phyloP scores from a whole-genome alignment of 1,284 basidiomycete genomes.

The Cutaneotrichosporon cutaneum region DNA sequence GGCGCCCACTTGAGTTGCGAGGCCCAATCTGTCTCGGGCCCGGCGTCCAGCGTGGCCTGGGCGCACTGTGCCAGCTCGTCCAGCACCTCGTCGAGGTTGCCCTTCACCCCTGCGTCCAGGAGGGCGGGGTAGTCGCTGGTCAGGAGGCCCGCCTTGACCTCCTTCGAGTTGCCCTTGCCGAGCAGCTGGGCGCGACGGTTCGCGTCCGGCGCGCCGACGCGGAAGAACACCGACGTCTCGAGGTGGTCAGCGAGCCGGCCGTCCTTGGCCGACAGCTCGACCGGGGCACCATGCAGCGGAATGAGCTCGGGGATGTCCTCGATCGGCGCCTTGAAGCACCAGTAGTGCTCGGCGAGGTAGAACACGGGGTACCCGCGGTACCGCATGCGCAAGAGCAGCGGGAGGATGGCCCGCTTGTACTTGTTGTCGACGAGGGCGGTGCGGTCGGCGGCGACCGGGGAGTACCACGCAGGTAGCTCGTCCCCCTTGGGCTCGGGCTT shows the following conservation, averaged over 20 bases:
- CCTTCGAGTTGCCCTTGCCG: slow-evolving; percentile 18
- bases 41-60: slow-evolving; percentile 17
- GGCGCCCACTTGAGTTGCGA: slow-evolving; percentile 22
- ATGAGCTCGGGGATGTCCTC: slow-evolving; percentile 30
- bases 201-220: slow-evolving; percentile 17
- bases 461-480: slow-evolving; percentile 31
- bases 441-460: slow-evolving; percentile 18
- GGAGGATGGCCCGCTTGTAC: slow-evolving; percentile 39
- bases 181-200: slow-evolving; percentile 12
- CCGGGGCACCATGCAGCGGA: slow-evolving; percentile 35
- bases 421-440: slow-evolving; percentile 21
- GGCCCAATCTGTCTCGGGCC: slow-evolving; percentile 8
- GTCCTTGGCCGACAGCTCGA: slow-evolving; percentile 34
- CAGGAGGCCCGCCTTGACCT: slow-evolving; percentile 30
- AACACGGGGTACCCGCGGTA: slow-evolving; percentile 50
- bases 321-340: slow-evolving; percentile 51
- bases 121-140: slow-evolving; percentile 31
- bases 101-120: slow-evolving; percentile 16
- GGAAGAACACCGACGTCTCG: slow-evolving; percentile 39
- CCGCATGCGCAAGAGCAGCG: slow-evolving; percentile 47
- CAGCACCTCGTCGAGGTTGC: slow-evolving; percentile 12
- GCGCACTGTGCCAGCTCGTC: slow-evolving; percentile 26
- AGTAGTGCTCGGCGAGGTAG: slow-evolving; percentile 43
- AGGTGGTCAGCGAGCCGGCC: slow-evolving; percentile 19
- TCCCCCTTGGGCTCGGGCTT: neutral